phyloP scores from a whole-genome alignment of 257 asterid species.

The Ilex aquifolium region DNA sequence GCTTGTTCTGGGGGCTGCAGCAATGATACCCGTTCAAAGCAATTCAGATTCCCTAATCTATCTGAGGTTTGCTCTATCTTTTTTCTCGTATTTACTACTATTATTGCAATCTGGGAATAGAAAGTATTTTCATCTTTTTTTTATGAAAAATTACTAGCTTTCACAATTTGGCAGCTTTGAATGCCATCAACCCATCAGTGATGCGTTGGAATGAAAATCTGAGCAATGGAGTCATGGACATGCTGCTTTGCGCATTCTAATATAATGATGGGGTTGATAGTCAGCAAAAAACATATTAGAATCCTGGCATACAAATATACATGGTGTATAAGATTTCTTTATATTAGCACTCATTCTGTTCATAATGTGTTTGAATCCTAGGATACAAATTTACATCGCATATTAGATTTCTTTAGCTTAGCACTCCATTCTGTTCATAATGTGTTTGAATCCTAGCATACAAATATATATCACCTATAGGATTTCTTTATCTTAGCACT shows the following conservation, averaged over 20 bases:
- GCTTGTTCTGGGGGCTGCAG: constrained; percentile 19
- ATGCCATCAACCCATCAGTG: neutral
- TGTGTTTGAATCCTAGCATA: neutral
- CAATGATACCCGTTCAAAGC: constrained; percentile 19
- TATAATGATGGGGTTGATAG: neutral
- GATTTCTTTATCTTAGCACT: too few relatives aligned
- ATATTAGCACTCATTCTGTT: too few relatives aligned
- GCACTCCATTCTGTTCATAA: too few relatives aligned
- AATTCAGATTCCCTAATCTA: constrained; percentile 1
- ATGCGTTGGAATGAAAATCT: too few relatives aligned
- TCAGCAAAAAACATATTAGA: neutral
- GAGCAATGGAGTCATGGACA: too few relatives aligned
- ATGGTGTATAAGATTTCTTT: too few relatives aligned
- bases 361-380: too few relatives aligned
- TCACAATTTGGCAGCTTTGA: neutral
- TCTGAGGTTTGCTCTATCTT: constrained; percentile 17
- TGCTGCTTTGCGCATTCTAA: neutral
- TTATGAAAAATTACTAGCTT: neutral
- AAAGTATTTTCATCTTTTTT: neutral
- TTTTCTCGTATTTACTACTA: neutral
- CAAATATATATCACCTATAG: neutral
- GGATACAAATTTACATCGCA: too few relatives aligned
- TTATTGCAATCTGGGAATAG: neutral
- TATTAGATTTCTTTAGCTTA: too few relatives aligned
- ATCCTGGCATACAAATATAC: neutral